Percentiles rank a stretch among this genome's conserved stretches.
Evolutionary conservation across 139 green algal genomes (phyloP).

Genomic region (Tetratostichococcus sp.): DNA sequence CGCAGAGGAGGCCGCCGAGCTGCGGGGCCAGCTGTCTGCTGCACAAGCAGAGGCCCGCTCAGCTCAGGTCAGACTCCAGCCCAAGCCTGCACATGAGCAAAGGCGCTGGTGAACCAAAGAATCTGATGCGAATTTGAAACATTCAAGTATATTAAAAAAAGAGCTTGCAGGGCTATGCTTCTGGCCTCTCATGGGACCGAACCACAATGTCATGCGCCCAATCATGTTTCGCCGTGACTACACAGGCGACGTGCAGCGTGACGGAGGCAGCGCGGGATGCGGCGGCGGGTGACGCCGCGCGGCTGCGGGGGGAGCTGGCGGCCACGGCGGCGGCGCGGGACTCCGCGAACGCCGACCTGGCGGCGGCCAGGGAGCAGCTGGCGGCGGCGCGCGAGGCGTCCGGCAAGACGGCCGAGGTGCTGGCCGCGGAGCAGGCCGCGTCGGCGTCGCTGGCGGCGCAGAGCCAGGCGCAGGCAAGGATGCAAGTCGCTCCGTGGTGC

Average conservation of each 20-base stretch:
- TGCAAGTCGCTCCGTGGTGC: not conserved
- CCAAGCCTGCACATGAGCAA: not conserved
- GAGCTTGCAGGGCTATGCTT: too few species aligned
- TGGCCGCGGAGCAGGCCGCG: slow-evolving; percentile 33
- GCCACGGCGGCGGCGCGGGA: not conserved
- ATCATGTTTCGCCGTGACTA: not conserved
- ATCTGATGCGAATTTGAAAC: slow-evolving; percentile 5
- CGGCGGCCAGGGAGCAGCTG: not conserved
- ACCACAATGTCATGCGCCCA: too few species aligned
- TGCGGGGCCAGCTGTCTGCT: slow-evolving; percentile 8
- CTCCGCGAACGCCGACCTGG: not conserved
- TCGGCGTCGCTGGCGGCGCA: slow-evolving; percentile 17
- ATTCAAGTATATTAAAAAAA: too few species aligned
- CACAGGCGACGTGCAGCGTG: not conserved
- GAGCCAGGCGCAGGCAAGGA: slow-evolving; percentile 35
- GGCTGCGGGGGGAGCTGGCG: not conserved
- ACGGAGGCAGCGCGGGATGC: not conserved
- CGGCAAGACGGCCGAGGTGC: slow-evolving; percentile 36
- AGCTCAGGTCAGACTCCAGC: not conserved
- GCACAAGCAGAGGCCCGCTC: not conserved
- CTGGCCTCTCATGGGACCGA: too few species aligned
- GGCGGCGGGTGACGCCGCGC: not conserved
- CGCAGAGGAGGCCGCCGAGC: slow-evolving; percentile 5
- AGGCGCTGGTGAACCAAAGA: slow-evolving; percentile 1
- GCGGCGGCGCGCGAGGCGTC: slow-evolving; percentile 16